Evolutionary conservation across 257 asterid genomes (phyloP), one percentile per base, ranked within the genome.

Genomic region (Buddleja alternifolia): DNA sequence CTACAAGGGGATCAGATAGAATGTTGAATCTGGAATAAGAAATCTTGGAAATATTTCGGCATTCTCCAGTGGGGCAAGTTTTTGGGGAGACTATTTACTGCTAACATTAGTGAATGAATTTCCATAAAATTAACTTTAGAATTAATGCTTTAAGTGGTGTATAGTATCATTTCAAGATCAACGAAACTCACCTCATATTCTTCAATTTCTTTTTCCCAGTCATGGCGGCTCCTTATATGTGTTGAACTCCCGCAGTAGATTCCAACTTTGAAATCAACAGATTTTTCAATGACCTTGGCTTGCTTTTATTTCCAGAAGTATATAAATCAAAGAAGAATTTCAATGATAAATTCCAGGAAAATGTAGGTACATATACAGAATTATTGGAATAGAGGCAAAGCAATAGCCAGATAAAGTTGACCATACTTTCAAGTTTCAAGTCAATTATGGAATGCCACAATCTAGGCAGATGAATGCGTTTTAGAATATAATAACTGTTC

Each of bases 191-290:
- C 99, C 99, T 90, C 99, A 36, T 83, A 71, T 50, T 87, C 85
- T 56, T 88, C 96, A 65, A 89, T 74, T 80, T 90, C 93, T 75
- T 82, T 90, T 78, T 83, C 88, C 97, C 99, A 87, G 62, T 88
- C 90, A 21, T 57, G 82, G 69, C 44, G 80, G 73, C 74, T 61
- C 82, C 63, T 84, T 68, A 74, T 71, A 44, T 74, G 81, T 61
- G 71, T 73, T 47, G 86, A 77, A 79, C 80, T 84, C 78, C 97
- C 95, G 36, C 91, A 86, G 70, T 63, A 83, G 54, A 78, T 72
- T 66, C 86, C 92, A 67, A 93, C 96, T 85, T 81, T 87, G 75
- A 90, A 81, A 76, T 93, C 95, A 73, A 88, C 20, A 60, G 95
- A 80, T 54, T 73, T 77, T 80, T 76, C 88, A 37, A 93, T 90